Conservation (phyloP, 164 flowering plant genomes). For the Akebia trifoliata region DNA sequence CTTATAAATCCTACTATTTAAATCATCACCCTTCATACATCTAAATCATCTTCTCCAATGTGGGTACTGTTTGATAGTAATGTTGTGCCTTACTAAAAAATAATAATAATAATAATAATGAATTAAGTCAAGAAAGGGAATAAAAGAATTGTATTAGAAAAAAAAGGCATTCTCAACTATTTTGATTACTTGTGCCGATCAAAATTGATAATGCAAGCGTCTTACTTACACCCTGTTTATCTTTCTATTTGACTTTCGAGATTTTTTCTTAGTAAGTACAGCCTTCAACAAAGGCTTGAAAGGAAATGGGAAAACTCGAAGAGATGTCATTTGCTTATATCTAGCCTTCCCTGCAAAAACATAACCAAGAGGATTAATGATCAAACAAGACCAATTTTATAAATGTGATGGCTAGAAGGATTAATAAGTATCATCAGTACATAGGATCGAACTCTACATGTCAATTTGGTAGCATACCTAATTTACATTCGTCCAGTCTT, state of each 20-base stretch:
- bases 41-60: too few relatives aligned
- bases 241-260: conserved; percentile 20
- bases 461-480: conserved; percentile 27
- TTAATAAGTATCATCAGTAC: neutral
- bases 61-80: too few relatives aligned
- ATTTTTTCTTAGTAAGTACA: conserved; percentile 36
- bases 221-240: conserved; percentile 13
- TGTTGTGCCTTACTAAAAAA: too few relatives aligned
- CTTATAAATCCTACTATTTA: too few relatives aligned
- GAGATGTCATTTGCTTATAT: conserved; percentile 22
- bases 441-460: neutral
- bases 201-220: neutral
- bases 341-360: conserved; percentile 37
- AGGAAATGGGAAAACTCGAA: conserved; percentile 29
- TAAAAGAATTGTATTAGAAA: too few relatives aligned
- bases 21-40: too few relatives aligned
- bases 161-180: too few relatives aligned
- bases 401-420: too few relatives aligned
- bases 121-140: too few relatives aligned
- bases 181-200: conserved; percentile 2
- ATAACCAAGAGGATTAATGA: too few relatives aligned
- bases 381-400: too few relatives aligned
- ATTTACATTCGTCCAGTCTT: conserved; percentile 12
- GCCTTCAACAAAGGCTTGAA: conserved; percentile 35
- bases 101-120: too few relatives aligned